Evolutionary conservation across 2,329 filamentous ascomycete genomes (phyloP).

Genomic region (Colletotrichum sansevieriae): DNA sequence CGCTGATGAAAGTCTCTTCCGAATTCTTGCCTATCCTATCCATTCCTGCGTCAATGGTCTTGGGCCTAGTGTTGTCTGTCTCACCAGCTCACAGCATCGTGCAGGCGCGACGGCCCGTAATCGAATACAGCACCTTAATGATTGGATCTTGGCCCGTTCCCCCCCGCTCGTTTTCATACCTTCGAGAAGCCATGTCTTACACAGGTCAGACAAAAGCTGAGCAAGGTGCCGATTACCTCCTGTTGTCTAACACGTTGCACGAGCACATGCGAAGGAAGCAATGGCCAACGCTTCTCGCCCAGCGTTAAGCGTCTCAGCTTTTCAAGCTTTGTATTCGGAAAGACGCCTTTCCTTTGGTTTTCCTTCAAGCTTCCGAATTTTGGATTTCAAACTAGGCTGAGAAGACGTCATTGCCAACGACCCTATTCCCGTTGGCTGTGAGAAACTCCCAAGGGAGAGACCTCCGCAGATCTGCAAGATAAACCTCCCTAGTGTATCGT

Average conservation of each 20-base stretch:
- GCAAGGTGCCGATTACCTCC: not conserved
- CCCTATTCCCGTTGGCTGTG: not conserved
- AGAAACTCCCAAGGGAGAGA: not conserved
- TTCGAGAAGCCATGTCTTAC: conserved; percentile 30
- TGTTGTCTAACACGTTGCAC: conserved; percentile 7
- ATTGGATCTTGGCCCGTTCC: conserved; percentile 7
- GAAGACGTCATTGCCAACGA: not conserved
- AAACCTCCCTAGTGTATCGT: conserved; percentile 16
- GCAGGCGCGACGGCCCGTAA: conserved; percentile 38
- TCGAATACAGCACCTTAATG: conserved; percentile 8
- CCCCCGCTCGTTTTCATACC: conserved; percentile 15
- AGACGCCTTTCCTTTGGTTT: too few relatives aligned
- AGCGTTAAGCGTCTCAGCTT: not conserved
- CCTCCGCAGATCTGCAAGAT: conserved; percentile 1
- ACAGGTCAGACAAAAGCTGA: conserved; percentile 14
- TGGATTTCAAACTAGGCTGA: not conserved
- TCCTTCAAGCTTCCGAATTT: too few relatives aligned
- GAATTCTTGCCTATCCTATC: conserved; percentile 13
- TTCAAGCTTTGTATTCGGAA: not conserved
- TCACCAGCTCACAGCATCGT: conserved; percentile 23
- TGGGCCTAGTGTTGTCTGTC: conserved; percentile 14
- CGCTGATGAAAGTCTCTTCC: not conserved
- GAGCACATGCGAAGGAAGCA: not conserved
- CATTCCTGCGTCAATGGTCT: conserved; percentile 24
- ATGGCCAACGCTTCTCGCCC: too few relatives aligned